These are phyloP conservation scores for Achaetomium macrosporum DNA, from an alignment of 2,329 filamentous ascomycete species.

Conservation along the genomic window DNA sequence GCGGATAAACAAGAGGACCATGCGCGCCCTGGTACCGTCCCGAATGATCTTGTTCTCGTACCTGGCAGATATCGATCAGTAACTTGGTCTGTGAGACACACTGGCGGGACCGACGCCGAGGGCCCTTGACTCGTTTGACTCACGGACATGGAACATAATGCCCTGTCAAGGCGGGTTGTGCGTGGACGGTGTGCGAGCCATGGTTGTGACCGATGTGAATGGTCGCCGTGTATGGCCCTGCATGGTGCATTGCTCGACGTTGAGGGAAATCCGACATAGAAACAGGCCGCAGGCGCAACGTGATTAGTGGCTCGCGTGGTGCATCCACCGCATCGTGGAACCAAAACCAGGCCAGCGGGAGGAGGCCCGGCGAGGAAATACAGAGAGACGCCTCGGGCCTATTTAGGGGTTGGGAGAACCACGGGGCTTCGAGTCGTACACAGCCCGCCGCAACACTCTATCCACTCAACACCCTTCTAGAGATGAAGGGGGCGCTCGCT, in stretches of 20 bases:
- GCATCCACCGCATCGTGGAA: constrained; percentile 27
- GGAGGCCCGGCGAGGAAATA: constrained; percentile 21
- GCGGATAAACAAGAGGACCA: constrained; percentile 28
- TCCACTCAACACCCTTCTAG: constrained; percentile 8
- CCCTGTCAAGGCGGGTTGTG: constrained; percentile 19
- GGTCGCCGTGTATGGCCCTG: constrained; percentile 17
- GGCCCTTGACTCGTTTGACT: no score
- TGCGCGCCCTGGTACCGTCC: constrained; percentile 26
- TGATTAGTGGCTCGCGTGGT: constrained; percentile 23
- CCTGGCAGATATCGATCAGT: constrained; percentile 15
- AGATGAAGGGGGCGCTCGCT: constrained; percentile 19
- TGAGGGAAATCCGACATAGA: constrained; percentile 25
- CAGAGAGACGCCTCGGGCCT: constrained; percentile 17
- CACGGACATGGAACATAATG: constrained; percentile 22
- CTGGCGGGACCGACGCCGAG: no score
- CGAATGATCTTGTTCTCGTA: constrained; percentile 27
- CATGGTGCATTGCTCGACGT: constrained; percentile 25
- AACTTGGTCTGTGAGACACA: no score
- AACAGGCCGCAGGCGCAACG: constrained; percentile 21
- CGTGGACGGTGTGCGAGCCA: constrained; percentile 14
- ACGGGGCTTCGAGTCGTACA: constrained; percentile 9
- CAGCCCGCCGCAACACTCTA: constrained; percentile 1
- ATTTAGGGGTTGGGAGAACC: constrained; percentile 19
- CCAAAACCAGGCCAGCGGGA: constrained; percentile 23
- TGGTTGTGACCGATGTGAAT: constrained; percentile 19